These are phyloP conservation scores for Debaryomyces castellii DNA, from an alignment of 805 yeast genomes.

Conservation along the genomic window DNA sequence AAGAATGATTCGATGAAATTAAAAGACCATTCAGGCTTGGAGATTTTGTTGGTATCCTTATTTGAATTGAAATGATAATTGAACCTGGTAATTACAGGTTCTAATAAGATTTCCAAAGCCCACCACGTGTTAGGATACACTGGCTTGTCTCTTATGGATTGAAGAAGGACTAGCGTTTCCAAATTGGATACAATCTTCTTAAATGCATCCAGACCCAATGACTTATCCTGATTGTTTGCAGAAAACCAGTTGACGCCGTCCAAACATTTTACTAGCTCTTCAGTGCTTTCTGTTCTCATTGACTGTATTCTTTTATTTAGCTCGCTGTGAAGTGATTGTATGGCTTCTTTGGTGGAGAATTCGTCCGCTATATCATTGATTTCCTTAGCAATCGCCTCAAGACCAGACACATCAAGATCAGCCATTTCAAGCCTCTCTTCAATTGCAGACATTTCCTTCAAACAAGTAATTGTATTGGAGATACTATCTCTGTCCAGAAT, in stretches of 20 bases:
- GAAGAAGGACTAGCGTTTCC: slow-evolving; percentile 27
- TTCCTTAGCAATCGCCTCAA: slow-evolving; percentile 2
- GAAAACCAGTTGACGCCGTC: slow-evolving; percentile 24
- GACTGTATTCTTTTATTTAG: slow-evolving; percentile 7
- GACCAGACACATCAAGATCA: not conserved
- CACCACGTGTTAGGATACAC: slow-evolving; percentile 43
- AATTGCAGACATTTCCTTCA: slow-evolving; percentile 7
- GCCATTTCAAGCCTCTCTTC: not conserved
- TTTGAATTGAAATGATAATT: slow-evolving; percentile 59
- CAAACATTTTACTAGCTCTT: slow-evolving; percentile 11
- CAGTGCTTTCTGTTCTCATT: slow-evolving; percentile 7
- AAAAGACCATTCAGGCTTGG: slow-evolving; percentile 74
- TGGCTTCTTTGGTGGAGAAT: not conserved
- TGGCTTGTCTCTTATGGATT: slow-evolving; percentile 26
- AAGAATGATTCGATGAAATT: slow-evolving; percentile 47
- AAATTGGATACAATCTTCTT: slow-evolving; percentile 2
- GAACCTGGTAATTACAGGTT: slow-evolving; percentile 50
- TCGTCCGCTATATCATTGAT: slow-evolving; percentile 6
- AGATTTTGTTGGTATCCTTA: slow-evolving; percentile 59
- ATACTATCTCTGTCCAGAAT: slow-evolving; percentile 3
- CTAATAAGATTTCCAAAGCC: slow-evolving; percentile 48
- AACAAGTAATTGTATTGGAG: slow-evolving; percentile 2
- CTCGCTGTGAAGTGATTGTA: slow-evolving; percentile 1
- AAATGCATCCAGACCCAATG: slow-evolving; percentile 1
- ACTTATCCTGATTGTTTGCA: slow-evolving; percentile 8